Conservation (phyloP, 306 rosid species). For the Quercus mongolica region DNA sequence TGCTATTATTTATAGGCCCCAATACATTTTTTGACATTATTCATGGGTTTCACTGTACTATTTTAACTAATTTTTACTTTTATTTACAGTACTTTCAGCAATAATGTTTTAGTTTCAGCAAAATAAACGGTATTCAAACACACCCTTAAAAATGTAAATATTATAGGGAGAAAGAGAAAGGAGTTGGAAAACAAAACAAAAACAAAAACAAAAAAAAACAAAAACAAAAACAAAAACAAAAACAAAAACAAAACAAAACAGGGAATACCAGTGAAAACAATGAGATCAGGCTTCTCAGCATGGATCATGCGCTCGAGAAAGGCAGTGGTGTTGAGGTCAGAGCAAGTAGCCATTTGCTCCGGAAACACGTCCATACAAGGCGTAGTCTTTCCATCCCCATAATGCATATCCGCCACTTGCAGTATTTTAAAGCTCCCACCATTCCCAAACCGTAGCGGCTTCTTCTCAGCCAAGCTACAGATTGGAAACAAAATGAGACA, state of each 20-base stretch:
- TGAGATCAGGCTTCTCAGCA: conserved; percentile 91
- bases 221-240: background rate
- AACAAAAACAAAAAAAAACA: background rate
- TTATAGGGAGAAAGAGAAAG: too few relatives aligned
- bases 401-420: conserved; percentile 98
- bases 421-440: conserved; percentile 83
- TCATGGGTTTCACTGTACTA: rapidly evolving
- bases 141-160: too few relatives aligned
- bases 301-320: conserved; percentile 67
- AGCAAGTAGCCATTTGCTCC: conserved; percentile 51
- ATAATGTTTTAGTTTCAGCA: too few relatives aligned
- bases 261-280: conserved; percentile 77
- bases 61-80: too few relatives aligned
- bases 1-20: too few relatives aligned
- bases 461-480: conserved; percentile 22
- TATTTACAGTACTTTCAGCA: too few relatives aligned
- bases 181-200: background rate
- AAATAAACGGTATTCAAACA: too few relatives aligned
- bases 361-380: conserved; percentile 59
- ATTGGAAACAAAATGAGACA: conserved; percentile 21
- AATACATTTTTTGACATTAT: too few relatives aligned
- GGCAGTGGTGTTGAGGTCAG: conserved; percentile 83
- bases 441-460: conserved; percentile 48
- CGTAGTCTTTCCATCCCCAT: conserved; percentile 60
- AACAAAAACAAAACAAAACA: background rate